Conservation (phyloP, 2,329 filamentous ascomycete species). For the Trichophyton verrucosum region DNA sequence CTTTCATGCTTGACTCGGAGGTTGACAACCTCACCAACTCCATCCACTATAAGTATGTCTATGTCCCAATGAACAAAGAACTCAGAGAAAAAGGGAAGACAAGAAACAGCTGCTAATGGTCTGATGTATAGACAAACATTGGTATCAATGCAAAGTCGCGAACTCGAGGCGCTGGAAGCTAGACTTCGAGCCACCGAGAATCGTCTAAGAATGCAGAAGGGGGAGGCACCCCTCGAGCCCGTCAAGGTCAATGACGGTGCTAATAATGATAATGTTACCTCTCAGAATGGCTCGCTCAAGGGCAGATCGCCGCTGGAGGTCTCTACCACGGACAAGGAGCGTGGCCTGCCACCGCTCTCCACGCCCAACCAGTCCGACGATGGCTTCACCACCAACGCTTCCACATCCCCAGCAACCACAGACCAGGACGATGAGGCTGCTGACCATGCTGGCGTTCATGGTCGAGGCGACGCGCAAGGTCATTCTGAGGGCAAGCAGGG, state of each 20-base stretch:
- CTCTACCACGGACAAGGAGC: background rate
- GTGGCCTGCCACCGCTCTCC: background rate
- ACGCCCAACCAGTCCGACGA: slow-evolving; percentile 2
- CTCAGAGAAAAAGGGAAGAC: background rate
- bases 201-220: slow-evolving; percentile 44
- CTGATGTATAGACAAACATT: slow-evolving; percentile 55
- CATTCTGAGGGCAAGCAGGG: background rate
- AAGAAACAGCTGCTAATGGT: background rate
- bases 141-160: slow-evolving; percentile 59
- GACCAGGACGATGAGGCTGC: background rate
- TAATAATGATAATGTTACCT: background rate
- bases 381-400: slow-evolving; percentile 1
- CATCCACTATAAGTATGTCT: slow-evolving; percentile 65
- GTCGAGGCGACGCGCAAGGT: background rate
- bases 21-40: slow-evolving; percentile 60
- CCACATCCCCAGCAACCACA: background rate
- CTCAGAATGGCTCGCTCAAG: background rate
- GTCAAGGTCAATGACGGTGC: background rate
- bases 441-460: slow-evolving; percentile 1
- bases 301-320: background rate
- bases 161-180: slow-evolving; percentile 76
- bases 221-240: background rate
- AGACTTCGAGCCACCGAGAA: slow-evolving; percentile 76
- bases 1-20: slow-evolving; percentile 76
- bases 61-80: background rate